phyloP scores from a whole-genome alignment of 75 land plant species.

The Pseudotsuga menziesii region DNA sequence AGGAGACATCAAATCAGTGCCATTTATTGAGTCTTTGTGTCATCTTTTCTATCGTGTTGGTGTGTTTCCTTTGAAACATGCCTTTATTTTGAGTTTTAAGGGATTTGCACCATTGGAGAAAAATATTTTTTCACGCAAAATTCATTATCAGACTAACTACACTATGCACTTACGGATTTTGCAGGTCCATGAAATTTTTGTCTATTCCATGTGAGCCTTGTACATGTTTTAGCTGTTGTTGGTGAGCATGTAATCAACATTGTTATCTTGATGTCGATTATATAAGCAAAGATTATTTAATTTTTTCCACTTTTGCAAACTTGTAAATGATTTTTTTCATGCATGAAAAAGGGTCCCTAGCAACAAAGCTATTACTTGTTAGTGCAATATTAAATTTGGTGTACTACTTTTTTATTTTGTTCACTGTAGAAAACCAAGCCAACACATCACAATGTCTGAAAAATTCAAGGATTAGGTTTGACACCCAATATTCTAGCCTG shows the following conservation, averaged over 20 bases:
- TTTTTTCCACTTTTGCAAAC: background rate
- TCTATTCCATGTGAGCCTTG: constrained; percentile 88
- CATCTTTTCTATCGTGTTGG: constrained; percentile 93
- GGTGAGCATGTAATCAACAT: constrained; percentile 76
- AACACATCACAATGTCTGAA: constrained; percentile 89
- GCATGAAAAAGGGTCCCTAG: no score
- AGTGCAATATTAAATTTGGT: background rate
- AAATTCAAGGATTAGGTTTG: no score
- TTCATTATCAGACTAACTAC: background rate
- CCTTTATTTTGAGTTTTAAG: background rate
- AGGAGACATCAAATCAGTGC: no score
- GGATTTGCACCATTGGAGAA: background rate
- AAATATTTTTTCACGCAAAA: background rate
- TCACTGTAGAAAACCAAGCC: constrained; percentile 89
- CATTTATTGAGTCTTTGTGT: constrained; percentile 86
- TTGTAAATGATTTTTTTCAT: background rate
- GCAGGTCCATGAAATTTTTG: constrained; percentile 85
- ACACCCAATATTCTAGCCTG: constrained; percentile 45
- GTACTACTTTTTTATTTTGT: background rate
- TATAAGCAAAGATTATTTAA: background rate
- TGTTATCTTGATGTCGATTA: background rate
- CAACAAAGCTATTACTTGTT: no score
- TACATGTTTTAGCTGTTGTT: constrained; percentile 86
- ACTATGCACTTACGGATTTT: background rate
- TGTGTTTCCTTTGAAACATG: constrained; percentile 11